Conservation (phyloP, 108 stramenopile genomes). For the Cyclotella choctawhatcheeana region DNA sequence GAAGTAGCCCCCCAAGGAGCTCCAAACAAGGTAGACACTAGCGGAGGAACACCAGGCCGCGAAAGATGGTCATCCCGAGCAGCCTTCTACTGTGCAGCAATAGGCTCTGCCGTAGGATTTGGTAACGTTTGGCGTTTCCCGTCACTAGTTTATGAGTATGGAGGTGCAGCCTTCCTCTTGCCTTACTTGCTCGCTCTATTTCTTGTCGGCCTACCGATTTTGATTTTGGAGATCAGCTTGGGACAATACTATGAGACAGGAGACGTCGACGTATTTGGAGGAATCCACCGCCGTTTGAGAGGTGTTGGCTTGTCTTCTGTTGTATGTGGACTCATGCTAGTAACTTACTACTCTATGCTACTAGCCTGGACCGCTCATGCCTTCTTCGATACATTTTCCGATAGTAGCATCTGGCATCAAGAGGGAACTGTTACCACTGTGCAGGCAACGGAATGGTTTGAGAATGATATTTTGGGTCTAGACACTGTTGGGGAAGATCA, state of each 20-base stretch:
- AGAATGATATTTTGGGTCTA: slow-evolving; percentile 53
- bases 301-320: slow-evolving; percentile 57
- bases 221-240: slow-evolving; percentile 60
- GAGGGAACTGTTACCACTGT: slow-evolving; percentile 30
- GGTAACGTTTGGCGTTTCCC: slow-evolving; percentile 80
- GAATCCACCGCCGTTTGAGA: slow-evolving; percentile 51
- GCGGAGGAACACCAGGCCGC: background rate
- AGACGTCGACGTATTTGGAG: slow-evolving; percentile 62
- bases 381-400: slow-evolving; percentile 52
- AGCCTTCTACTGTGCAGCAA: slow-evolving; percentile 65
- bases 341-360: slow-evolving; percentile 60
- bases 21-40: too few species aligned
- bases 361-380: slow-evolving; percentile 51
- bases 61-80: slow-evolving; percentile 51
- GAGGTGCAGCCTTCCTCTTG: slow-evolving; percentile 65
- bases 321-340: slow-evolving; percentile 55
- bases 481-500: slow-evolving; percentile 40
- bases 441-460: slow-evolving; percentile 49
- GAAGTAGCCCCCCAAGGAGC: too few species aligned
- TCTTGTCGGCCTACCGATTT: slow-evolving; percentile 61
- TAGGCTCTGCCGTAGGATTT: slow-evolving; percentile 71
- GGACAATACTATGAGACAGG: slow-evolving; percentile 62
- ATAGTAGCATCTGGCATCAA: slow-evolving; percentile 36
- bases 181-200: slow-evolving; percentile 65
- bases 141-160: slow-evolving; percentile 57